Percentiles rank a stretch among this genome's conserved stretches.
Conservation (phyloP, 2,329 filamentous ascomycete species). For the Alternaria longipes region DNA sequence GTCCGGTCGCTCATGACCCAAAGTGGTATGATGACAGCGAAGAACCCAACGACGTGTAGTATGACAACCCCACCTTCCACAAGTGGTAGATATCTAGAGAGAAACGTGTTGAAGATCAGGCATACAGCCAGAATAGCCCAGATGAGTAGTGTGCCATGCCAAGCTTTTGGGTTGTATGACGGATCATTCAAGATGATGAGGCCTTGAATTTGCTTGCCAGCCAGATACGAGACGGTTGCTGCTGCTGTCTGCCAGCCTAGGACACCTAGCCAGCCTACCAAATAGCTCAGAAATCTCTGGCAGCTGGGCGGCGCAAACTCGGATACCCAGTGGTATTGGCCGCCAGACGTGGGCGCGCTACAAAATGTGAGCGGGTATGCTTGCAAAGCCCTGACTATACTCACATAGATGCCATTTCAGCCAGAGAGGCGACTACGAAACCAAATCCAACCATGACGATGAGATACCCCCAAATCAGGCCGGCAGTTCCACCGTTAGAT, state of each 20-base stretch:
- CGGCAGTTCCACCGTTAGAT: conserved; percentile 41
- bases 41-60: conserved; percentile 60
- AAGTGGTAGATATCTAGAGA: conserved; percentile 49
- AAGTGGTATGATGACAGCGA: conserved; percentile 56
- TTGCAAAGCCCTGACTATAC: neutral
- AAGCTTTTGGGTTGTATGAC: conserved; percentile 50
- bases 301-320: conserved; percentile 45
- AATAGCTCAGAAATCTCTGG: conserved; percentile 54
- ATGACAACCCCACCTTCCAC: conserved; percentile 39
- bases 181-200: conserved; percentile 50
- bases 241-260: conserved; percentile 58
- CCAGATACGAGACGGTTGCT: conserved; percentile 55
- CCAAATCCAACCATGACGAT: conserved; percentile 36
- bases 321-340: conserved; percentile 35
- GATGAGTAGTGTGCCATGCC: conserved; percentile 60
- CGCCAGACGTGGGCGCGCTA: conserved; percentile 45
- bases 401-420: conserved; percentile 50
- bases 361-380: neutral
- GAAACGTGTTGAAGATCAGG: conserved; percentile 53
- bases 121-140: conserved; percentile 52
- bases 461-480: conserved; percentile 42
- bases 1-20: conserved; percentile 43
- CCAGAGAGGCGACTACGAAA: conserved; percentile 35
- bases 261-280: conserved; percentile 56
- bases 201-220: conserved; percentile 54